A percentile compares a stretch with the other conserved stretches of the same genome.
Conservation (phyloP, 2,329 filamentous ascomycete species). For the Penicillium frequentans region DNA sequence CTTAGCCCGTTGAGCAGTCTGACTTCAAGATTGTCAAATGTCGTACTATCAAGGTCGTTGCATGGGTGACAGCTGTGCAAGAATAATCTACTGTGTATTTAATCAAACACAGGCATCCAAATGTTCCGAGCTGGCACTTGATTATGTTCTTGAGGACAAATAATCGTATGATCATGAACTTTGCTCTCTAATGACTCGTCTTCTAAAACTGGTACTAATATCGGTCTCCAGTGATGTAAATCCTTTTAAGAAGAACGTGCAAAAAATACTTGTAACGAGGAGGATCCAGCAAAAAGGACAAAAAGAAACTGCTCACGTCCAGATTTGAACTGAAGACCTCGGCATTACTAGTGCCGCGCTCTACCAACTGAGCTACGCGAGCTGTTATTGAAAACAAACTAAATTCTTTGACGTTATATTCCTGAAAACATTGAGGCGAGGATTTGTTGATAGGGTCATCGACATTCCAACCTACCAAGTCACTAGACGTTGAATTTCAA, state of each 20-base stretch:
- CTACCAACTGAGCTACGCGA: background rate
- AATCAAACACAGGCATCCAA: background rate
- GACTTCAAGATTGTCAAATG: no score
- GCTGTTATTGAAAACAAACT: background rate
- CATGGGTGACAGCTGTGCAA: no score
- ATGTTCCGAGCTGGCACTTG: background rate
- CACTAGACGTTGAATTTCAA: no score
- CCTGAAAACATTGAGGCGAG: background rate
- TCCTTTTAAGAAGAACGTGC: no score
- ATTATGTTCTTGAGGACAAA: background rate
- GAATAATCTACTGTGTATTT: background rate
- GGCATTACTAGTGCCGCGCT: background rate
- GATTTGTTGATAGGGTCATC: no score
- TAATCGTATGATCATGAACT: no score
- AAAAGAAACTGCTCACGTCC: background rate
- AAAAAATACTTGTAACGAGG: background rate
- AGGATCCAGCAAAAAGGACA: background rate
- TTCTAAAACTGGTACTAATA: no score
- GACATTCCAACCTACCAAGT: no score
- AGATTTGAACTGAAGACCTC: background rate
- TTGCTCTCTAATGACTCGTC: no score
- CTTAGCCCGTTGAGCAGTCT: background rate
- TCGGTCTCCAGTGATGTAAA: no score
- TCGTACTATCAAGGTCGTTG: no score
- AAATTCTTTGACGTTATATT: rapidly evolving